A percentile compares a stretch with the other conserved stretches of the same genome.
phyloP scores from a whole-genome alignment of 2,329 filamentous ascomycete species.

The Sclerotinia borealis region DNA sequence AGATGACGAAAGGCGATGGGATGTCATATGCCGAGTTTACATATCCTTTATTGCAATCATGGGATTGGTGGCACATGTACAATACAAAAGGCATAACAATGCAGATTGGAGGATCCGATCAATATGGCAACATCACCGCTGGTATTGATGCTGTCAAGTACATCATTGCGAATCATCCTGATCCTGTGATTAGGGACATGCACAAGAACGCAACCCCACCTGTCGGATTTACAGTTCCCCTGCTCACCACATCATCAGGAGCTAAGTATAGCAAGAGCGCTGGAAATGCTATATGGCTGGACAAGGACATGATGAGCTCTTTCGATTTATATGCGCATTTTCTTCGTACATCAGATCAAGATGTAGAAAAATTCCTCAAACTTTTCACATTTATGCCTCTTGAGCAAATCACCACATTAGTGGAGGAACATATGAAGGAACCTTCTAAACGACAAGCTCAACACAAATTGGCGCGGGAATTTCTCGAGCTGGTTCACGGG shows the following conservation, averaged over 20 bases:
- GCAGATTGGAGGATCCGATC: constrained; percentile 91
- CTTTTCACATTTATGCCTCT: constrained; percentile 85
- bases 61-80: constrained; percentile 93
- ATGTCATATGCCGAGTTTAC: constrained; percentile 93
- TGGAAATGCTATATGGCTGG: constrained; percentile 91
- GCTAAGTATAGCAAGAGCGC: constrained; percentile 93
- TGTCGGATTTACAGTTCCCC: constrained; percentile 82
- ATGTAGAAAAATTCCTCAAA: constrained; percentile 76
- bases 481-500: constrained; percentile 76
- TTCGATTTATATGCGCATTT: constrained; percentile 94
- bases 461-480: constrained; percentile 74
- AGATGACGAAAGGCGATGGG: constrained; percentile 78
- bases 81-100: constrained; percentile 62
- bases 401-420: constrained; percentile 57
- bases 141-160: constrained; percentile 81
- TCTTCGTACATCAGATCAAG: constrained; percentile 71
- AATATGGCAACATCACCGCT: constrained; percentile 92
- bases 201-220: constrained; percentile 43
- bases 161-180: constrained; percentile 53
- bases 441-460: constrained; percentile 73
- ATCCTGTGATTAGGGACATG: constrained; percentile 40
- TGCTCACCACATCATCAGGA: constrained; percentile 78
- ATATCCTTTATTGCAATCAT: constrained; percentile 89
- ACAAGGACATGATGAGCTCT: constrained; percentile 68
- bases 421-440: constrained; percentile 61